Evolutionary conservation across 2,329 filamentous ascomycete genomes (phyloP).

Genomic region (Annulohypoxylon truncatum): DNA sequence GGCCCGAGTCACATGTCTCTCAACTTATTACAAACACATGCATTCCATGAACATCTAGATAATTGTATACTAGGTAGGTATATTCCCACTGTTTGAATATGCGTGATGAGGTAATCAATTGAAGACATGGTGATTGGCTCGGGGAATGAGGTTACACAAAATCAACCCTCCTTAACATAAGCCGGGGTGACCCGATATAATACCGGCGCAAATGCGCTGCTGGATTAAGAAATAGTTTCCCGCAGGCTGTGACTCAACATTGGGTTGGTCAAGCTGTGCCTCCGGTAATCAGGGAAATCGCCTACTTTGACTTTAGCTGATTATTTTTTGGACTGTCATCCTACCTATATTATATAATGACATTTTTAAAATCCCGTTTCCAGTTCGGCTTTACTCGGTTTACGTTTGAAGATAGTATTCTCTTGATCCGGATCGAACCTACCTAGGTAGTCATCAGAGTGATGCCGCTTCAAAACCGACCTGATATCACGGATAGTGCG

Average conservation of each 20-base stretch:
- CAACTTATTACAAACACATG: background rate
- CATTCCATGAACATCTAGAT: background rate
- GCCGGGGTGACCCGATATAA: constrained; percentile 9
- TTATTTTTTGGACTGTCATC: background rate
- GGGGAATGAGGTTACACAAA: background rate
- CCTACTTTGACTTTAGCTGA: background rate
- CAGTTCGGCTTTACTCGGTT: background rate
- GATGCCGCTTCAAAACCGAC: background rate
- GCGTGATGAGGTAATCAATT: background rate
- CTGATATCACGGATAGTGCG: background rate
- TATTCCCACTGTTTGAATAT: background rate
- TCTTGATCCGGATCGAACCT: background rate
- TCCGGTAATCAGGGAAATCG: background rate
- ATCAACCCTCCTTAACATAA: background rate
- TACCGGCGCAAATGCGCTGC: constrained; percentile 22
- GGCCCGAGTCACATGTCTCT: background rate
- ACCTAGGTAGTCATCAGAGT: background rate
- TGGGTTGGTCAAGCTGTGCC: background rate
- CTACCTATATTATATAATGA: background rate
- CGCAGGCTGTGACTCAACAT: constrained; percentile 7
- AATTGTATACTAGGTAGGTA: background rate
- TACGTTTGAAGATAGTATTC: background rate
- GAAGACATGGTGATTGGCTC: background rate
- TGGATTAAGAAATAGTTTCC: background rate
- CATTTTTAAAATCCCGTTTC: background rate